Evolutionary conservation across 2,329 filamentous ascomycete species (phyloP), one percentile per base, ranked within the genome.

Genomic region (Colletotrichum somersetense): DNA sequence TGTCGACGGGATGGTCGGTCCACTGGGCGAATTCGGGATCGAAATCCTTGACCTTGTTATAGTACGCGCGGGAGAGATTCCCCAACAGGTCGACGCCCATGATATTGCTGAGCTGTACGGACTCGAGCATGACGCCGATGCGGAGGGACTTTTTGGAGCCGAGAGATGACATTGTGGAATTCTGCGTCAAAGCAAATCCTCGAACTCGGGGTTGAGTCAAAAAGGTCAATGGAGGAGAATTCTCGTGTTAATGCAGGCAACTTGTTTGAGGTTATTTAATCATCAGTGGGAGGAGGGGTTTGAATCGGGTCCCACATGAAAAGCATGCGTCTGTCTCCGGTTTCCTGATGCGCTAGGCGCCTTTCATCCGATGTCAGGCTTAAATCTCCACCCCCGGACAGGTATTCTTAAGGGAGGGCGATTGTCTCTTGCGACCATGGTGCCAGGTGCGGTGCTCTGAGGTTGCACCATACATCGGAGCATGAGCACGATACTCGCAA

Each of bases 81-180:
- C 79, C 81, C 48, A 84, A 66, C 55, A 84, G 74, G 75, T 84
- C 83, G 72, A 83, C 78, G 73, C 81, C 80, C 23, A 79, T 74
- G 53, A 84, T 79, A 75, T 84, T 83, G 63, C 77, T 75, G 70
- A 83, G 77, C 77, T 84, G 83, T 46, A 80, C 78, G 33, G 76
- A 67, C 71, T 84, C 81, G 74, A 80, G 78, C 67, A 84, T 78
- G 53, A 84, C 79, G 70, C 78, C 82, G 74, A 85, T 78, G 74
- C 81, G 81, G 62, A 84, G 77, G 18, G 55, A 61, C 50, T 74
- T 71, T 18, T 72, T 72, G 23, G 62, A 67, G 33, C 66, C 69
- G 10, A 72, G 59, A 20, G 64, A 23, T 14, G 52, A 35, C 68
- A 71, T 68, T 20, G 48, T 63, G 52, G 7, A 35, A 52, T n/a